These are phyloP conservation scores for Fusarium nygamai DNA, from an alignment of 2,329 filamentous ascomycete genomes.

Conservation along the genomic window DNA sequence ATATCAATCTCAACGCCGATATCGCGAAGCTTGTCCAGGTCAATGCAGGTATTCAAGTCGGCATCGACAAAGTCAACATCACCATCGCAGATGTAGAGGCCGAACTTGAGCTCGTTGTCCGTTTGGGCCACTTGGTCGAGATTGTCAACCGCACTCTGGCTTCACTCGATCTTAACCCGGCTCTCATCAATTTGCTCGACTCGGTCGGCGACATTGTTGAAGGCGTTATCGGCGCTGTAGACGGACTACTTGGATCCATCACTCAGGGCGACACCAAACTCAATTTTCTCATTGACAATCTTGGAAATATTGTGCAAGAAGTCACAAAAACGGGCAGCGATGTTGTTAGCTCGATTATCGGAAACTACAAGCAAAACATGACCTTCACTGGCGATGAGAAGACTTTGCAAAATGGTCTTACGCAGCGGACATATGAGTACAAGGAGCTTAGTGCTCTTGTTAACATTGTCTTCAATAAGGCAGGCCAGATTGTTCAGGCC, in stretches of 20 bases:
- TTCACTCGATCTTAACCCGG: conserved; percentile 20
- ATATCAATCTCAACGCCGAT: conserved; percentile 25
- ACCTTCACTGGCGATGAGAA: conserved; percentile 24
- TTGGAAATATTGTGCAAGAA: conserved; percentile 23
- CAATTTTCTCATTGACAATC: conserved; percentile 24
- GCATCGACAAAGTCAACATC: conserved; percentile 26
- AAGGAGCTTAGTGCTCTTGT: conserved; percentile 15
- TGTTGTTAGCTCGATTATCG: conserved; percentile 20
- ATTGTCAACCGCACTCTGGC: conserved; percentile 24
- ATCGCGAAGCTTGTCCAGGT: conserved; percentile 19
- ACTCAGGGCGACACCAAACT: conserved; percentile 23
- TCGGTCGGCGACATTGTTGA: conserved; percentile 19
- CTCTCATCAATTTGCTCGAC: conserved; percentile 16
- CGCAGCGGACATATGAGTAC: conserved; percentile 20
- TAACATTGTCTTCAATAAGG: conserved; percentile 26
- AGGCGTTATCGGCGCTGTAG: conserved; percentile 9
- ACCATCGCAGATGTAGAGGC: conserved; percentile 22
- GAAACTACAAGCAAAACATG: conserved; percentile 26
- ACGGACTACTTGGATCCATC: conserved; percentile 20
- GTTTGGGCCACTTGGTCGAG: conserved; percentile 15
- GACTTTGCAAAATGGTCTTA: conserved; percentile 3
- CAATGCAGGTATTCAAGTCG: conserved; percentile 18
- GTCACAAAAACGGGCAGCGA: conserved; percentile 9
- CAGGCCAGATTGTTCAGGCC: conserved; percentile 20
- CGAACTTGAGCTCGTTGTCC: conserved; percentile 22